Evolutionary conservation across 176 grass and related monocot species (phyloP).

Genomic region (Rhipidocladum racemiflorum): DNA sequence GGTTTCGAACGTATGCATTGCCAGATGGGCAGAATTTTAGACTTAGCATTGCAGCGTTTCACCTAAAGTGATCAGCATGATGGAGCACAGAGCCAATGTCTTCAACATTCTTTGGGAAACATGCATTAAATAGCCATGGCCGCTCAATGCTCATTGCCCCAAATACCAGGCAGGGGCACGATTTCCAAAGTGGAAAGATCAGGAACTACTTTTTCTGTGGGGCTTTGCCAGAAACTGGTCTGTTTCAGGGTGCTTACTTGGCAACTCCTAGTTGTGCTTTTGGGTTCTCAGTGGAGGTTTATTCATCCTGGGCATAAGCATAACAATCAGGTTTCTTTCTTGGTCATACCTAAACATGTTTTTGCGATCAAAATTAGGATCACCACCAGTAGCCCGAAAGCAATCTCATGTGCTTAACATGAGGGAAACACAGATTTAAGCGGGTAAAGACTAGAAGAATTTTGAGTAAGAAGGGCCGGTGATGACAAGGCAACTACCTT

Average conservation of each 20-base stretch:
- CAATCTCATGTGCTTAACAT: not conserved
- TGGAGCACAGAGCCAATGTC: not conserved
- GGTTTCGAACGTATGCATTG: slow-evolving; percentile 81
- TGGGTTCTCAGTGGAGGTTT: not conserved
- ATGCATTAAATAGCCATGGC: not conserved
- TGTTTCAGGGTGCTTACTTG: not conserved
- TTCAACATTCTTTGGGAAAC: not conserved
- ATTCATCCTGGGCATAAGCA: not conserved
- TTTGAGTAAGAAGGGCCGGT: not conserved
- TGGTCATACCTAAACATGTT: not conserved
- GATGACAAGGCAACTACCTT: not conserved
- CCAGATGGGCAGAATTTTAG: slow-evolving; percentile 46
- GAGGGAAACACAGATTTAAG: not conserved
- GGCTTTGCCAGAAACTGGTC: not conserved
- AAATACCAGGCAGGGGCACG: not conserved
- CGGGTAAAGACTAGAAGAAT: not conserved
- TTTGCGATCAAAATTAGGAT: not conserved
- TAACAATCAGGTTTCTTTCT: not conserved
- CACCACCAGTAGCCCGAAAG: not conserved
- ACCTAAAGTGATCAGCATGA: not conserved
- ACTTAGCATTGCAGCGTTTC: not conserved
- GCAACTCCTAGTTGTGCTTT: not conserved
- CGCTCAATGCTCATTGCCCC: not conserved
- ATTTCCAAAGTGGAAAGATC: not conserved
- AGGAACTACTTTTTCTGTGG: not conserved